A percentile compares a stretch with the other conserved stretches of the same genome.
Evolutionary conservation across 768 basidiomycete species (phyloP).

Genomic region (Rhodotorula paludigena): DNA sequence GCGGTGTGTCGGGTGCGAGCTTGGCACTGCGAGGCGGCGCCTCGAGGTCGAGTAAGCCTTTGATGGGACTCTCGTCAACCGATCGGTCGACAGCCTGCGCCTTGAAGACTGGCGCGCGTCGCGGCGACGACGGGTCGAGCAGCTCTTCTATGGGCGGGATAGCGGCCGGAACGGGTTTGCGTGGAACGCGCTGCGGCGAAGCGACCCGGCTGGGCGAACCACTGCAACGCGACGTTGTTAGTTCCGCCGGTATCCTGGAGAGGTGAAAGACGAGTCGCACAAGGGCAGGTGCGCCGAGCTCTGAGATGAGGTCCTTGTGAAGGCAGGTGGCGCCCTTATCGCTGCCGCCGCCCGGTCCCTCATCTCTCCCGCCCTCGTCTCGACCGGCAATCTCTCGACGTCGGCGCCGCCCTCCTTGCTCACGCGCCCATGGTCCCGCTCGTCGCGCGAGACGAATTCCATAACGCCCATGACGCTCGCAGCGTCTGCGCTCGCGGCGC

Average conservation of each 20-base stretch:
- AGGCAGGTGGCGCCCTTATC: not conserved
- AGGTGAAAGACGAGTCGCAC: not conserved
- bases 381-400: not conserved
- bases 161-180: constrained; percentile 20
- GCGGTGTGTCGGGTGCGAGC: not conserved
- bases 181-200: not conserved
- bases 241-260: too few relatives aligned
- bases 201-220: not conserved
- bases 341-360: not conserved
- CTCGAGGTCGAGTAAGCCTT: not conserved
- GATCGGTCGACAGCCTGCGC: not conserved
- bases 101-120: not conserved
- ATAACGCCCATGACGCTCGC: constrained; percentile 5
- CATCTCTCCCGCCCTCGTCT: not conserved
- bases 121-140: not conserved
- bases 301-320: not conserved
- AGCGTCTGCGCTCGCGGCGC: not conserved
- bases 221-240: too few relatives aligned
- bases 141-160: not conserved
- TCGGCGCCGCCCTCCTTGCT: not conserved
- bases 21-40: not conserved
- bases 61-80: constrained; percentile 1
- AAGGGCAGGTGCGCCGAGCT: not conserved
- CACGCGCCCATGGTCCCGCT: not conserved
- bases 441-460: constrained; percentile 18